These are phyloP conservation scores for Canavalia ensiformis DNA, from an alignment of 306 rosid genomes.

Conservation along the genomic window DNA sequence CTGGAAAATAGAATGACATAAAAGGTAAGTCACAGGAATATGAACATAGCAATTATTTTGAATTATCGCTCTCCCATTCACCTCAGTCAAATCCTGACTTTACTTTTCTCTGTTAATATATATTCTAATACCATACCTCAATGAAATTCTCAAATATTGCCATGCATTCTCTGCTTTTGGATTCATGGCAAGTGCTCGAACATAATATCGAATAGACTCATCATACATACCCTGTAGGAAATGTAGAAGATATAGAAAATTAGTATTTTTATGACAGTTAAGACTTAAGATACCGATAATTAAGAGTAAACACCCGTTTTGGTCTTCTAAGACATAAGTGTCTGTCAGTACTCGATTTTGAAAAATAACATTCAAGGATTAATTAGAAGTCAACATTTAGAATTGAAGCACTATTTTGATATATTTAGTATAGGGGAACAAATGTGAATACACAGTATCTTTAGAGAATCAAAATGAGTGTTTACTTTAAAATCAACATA, in stretches of 20 bases:
- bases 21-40: background rate
- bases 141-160: slow-evolving; percentile 95
- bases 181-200: slow-evolving; percentile 96
- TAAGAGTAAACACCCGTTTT: slow-evolving; percentile 19
- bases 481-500: background rate
- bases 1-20: slow-evolving; percentile 59
- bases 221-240: slow-evolving; percentile 82
- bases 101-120: background rate
- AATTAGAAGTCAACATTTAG: slow-evolving; percentile 3
- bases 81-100: background rate
- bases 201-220: slow-evolving; percentile 91
- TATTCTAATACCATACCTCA: slow-evolving; percentile 66
- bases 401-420: background rate
- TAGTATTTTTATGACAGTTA: background rate
- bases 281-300: slow-evolving; percentile 1
- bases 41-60: slow-evolving; percentile 9
- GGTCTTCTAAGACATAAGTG: background rate
- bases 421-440: background rate
- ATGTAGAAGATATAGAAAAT: slow-evolving; percentile 29
- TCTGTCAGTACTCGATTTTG: background rate
- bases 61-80: slow-evolving; percentile 7
- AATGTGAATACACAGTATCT: background rate
- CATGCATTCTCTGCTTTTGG: slow-evolving; percentile 99
- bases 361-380: background rate
- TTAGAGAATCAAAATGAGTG: background rate